phyloP scores from a whole-genome alignment of 257 asterid species.

The Gentiana straminea region DNA sequence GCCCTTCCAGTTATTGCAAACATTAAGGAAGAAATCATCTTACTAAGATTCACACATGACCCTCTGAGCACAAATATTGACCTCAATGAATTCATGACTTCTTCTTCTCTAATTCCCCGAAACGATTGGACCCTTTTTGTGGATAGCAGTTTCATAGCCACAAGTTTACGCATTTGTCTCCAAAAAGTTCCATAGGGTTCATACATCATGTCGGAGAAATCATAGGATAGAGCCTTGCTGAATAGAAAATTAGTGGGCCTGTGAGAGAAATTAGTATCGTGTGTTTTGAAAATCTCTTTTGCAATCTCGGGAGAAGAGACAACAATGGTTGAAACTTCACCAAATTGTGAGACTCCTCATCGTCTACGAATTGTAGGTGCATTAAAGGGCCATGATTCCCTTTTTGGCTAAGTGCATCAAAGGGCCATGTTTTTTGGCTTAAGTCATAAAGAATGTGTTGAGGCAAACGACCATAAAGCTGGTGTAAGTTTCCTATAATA shows the following conservation, averaged over 20 bases:
- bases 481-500: no score
- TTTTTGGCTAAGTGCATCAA: neutral
- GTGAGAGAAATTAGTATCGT: neutral
- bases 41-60: neutral
- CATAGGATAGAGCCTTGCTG: neutral
- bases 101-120: neutral
- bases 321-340: neutral
- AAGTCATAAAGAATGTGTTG: no score
- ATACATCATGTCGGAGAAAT: neutral
- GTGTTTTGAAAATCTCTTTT: neutral
- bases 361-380: no score
- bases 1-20: neutral
- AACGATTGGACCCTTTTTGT: neutral
- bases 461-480: no score
- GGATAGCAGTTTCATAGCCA: neutral
- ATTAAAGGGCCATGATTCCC: neutral
- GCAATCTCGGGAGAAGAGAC: slow-evolving; percentile 9
- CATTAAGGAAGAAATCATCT: neutral
- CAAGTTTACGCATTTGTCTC: neutral
- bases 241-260: neutral
- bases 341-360: no score
- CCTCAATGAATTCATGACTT: neutral
- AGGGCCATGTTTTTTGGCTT: no score
- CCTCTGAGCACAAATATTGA: neutral
- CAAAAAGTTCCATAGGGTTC: neutral